Evolutionary conservation across 164 flowering plant genomes (phyloP).

Genomic region (Sedum album): DNA sequence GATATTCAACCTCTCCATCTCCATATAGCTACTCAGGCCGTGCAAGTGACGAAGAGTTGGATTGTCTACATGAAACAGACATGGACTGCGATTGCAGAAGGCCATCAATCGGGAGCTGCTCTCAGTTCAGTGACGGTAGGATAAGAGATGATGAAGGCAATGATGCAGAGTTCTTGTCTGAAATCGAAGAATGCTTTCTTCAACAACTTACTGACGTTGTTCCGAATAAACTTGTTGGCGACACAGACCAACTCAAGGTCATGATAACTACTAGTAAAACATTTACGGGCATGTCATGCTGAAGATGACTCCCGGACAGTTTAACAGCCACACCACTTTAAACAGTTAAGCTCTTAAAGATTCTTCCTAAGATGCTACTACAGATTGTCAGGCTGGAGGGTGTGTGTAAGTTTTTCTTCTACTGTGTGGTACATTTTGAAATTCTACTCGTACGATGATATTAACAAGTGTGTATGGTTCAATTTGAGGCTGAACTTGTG

Average conservation of each 20-base stretch:
- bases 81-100: constrained; percentile 3
- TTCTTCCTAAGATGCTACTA: too few species aligned
- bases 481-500: constrained; percentile 51
- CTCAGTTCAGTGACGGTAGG: neutral
- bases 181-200: constrained; percentile 3
- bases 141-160: neutral
- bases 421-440: too few species aligned
- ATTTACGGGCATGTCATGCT: neutral
- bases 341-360: neutral
- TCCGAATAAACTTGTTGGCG: neutral
- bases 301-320: neutral
- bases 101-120: neutral
- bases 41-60: neutral
- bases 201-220: neutral
- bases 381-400: too few species aligned
- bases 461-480: constrained; percentile 24
- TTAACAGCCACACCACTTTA: neutral
- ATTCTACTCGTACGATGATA: constrained; percentile 8
- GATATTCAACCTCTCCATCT: constrained; percentile 6
- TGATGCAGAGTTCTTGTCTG: neutral
- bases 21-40: neutral
- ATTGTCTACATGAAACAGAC: neutral
- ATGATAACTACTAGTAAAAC: neutral
- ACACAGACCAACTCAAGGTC: neutral
- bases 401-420: neutral